phyloP scores from a whole-genome alignment of 371 early-diverging fungal species.

The Mucor mucedo region DNA sequence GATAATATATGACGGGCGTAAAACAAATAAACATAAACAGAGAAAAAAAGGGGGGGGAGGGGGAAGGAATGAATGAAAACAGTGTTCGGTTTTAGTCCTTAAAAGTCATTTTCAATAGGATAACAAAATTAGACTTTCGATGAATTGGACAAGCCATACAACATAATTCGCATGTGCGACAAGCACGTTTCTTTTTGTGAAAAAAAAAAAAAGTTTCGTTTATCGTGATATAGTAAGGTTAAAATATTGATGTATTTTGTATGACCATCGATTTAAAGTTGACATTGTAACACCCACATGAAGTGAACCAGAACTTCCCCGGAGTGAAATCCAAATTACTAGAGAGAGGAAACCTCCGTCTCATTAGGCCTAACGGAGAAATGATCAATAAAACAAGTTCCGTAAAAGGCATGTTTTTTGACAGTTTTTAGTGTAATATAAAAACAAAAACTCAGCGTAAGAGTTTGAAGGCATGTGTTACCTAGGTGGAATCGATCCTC shows the following conservation, averaged over 20 bases:
- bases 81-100: neutral
- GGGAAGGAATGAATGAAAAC: neutral
- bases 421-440: constrained; percentile 1
- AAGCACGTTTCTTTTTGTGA: too few relatives aligned
- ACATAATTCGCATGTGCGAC: too few relatives aligned
- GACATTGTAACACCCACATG: constrained; percentile 4
- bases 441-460: neutral
- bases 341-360: neutral
- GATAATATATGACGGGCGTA: too few relatives aligned
- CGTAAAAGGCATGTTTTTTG: constrained; percentile 2
- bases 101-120: neutral
- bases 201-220: too few relatives aligned
- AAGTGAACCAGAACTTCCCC: neutral
- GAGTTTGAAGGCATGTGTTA: neutral
- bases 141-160: too few relatives aligned
- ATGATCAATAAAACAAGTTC: neutral
- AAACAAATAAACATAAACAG: too few relatives aligned
- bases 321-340: neutral
- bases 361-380: too few relatives aligned
- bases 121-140: too few relatives aligned
- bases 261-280: neutral
- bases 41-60: too few relatives aligned
- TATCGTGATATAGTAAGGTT: neutral
- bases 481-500: constrained; percentile 14
- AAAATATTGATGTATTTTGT: neutral